A percentile compares a stretch with the other conserved stretches of the same genome.
Evolutionary conservation across 1,284 basidiomycete species (phyloP).

Genomic region (Hypsizygus ulmarius): DNA sequence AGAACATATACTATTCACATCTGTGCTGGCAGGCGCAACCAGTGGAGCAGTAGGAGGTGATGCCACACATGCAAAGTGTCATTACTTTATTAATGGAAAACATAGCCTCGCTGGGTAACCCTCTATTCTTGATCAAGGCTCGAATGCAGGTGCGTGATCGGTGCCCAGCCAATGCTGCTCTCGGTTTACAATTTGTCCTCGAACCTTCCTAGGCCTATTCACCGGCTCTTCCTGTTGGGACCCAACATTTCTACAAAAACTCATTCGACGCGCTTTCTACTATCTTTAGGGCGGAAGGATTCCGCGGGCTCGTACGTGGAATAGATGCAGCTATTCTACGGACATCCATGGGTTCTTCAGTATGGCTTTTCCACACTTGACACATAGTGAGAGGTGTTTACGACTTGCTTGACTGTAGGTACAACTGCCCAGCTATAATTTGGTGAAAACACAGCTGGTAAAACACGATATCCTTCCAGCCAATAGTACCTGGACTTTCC

Average conservation of each 20-base stretch:
- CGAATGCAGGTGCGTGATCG: constrained; percentile 78
- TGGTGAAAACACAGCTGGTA: constrained; percentile 79
- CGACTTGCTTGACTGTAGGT: constrained; percentile 46
- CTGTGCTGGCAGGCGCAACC: constrained; percentile 80
- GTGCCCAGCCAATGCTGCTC: neutral
- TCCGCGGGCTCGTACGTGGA: constrained; percentile 82
- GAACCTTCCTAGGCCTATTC: constrained; percentile 75
- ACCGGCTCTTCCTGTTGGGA: constrained; percentile 88
- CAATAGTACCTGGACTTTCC: constrained; percentile 83
- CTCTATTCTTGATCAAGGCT: constrained; percentile 95
- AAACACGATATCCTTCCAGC: constrained; percentile 62
- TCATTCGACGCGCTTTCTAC: constrained; percentile 79
- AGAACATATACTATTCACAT: constrained; percentile 71
- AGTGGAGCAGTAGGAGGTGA: constrained; percentile 89
- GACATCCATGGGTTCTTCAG: constrained; percentile 92
- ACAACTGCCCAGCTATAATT: constrained; percentile 95
- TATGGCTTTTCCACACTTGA: constrained; percentile 29
- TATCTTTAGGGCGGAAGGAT: constrained; percentile 77
- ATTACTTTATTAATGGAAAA: constrained; percentile 4
- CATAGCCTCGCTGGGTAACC: constrained; percentile 86
- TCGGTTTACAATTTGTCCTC: constrained; percentile 1
- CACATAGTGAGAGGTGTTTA: constrained; percentile 2
- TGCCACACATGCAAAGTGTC: constrained; percentile 5
- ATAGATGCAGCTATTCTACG: constrained; percentile 92
- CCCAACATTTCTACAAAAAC: constrained; percentile 89